Base-by-base conservation (phyloP, 352 stramenopile genomes). In the Globisporangium iwayamae region DNA sequence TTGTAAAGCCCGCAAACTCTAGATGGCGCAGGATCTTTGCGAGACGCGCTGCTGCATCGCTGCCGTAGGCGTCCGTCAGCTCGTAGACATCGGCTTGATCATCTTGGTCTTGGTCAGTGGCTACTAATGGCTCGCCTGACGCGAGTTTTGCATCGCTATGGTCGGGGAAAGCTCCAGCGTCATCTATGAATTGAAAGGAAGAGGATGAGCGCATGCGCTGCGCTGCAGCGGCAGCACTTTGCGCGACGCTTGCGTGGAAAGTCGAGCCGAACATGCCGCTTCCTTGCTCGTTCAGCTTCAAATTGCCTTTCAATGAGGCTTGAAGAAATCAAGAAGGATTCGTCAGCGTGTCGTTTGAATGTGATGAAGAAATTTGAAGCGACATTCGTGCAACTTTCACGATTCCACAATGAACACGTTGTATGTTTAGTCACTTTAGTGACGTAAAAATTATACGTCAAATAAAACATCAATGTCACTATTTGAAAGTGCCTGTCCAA, bases 1-100 rank as follows among this genome's bases (percentile, higher is more conserved):
- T 88, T 39, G 60, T 50, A 56, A 87, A 89, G 2, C 82, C 82
- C 9, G 65, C 67, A 30, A 18, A 20, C 38, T 74, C 71, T 1
- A 91, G 71, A 39, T 60, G 7, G 9, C 56, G 39, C 45, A 91
- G 57, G 0, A 81, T 72, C 11, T 46, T 53, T 0, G 70, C 65
- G 8, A 91, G 38, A 13, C 70, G 76, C 14, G 32, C 59, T 9
- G 76, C 66, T 6, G 74, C 74, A 0, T 85, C 76, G 0, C 25
- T 16, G 1, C 72, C 66, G 54, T 82, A 83, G 22, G 69, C 66
- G 55, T 76, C 66, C 2, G 63, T 28, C n/a, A 85, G 64, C 4
- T 81, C 62, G 55, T 71, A 81, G n/a, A 30, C 53, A 18, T 81
- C 70, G 38, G 28, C 51, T 9, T 22, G 13, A 4, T 56, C 30